Evolutionary conservation across 1,284 basidiomycete species (phyloP).

Genomic region (Polyporus tsugae): DNA sequence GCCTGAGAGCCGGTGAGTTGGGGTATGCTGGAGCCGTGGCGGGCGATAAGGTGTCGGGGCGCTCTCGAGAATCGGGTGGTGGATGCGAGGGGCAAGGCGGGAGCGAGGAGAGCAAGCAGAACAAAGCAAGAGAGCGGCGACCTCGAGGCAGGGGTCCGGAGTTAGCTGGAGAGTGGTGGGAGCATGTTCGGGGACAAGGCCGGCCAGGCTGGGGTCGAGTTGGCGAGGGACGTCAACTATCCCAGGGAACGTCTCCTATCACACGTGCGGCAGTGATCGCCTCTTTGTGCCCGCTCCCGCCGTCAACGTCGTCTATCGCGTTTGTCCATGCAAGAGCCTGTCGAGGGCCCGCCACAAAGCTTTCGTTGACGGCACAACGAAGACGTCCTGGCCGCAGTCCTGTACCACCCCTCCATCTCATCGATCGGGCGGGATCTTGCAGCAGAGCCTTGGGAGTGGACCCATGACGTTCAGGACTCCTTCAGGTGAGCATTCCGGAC

Average conservation of each 20-base stretch:
- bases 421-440: constrained; percentile 4
- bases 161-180: background rate
- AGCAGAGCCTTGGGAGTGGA: no score
- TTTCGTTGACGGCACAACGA: background rate
- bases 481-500: no score
- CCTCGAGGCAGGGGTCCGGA: constrained; percentile 4
- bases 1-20: constrained; percentile 3
- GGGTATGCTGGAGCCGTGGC: background rate
- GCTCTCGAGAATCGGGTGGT: background rate
- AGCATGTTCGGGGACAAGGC: constrained; percentile 4
- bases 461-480: no score
- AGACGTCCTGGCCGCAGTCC: background rate
- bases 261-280: background rate
- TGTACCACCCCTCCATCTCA: background rate
- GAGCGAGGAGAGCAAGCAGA: background rate
- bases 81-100: background rate
- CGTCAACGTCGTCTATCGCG: background rate
- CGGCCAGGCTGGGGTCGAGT: background rate
- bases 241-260: constrained; percentile 6
- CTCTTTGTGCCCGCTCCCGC: background rate
- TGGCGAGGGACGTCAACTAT: background rate
- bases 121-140: background rate
- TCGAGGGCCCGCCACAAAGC: background rate
- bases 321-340: background rate
- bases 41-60: constrained; percentile 2